Percentiles rank a stretch among this genome's conserved stretches.
These are phyloP conservation scores for Chlamydomonas incerta DNA, from an alignment of 139 green algal species.

Conservation along the genomic window DNA sequence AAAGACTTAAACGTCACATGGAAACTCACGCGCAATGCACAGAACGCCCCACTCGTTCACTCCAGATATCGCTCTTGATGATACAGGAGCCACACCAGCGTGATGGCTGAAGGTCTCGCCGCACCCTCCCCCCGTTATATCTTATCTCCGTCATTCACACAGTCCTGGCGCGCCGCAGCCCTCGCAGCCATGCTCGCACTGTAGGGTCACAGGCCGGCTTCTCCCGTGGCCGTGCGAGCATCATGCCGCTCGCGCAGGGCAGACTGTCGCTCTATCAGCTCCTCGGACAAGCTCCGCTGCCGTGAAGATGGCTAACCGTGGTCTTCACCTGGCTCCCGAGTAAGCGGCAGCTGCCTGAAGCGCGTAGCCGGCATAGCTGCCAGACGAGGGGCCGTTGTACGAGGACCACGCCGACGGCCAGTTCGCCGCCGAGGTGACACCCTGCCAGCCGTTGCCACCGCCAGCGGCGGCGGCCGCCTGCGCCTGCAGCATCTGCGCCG, in stretches of 20 bases:
- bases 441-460: not conserved
- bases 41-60: too few species aligned
- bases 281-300: not conserved
- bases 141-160: too few species aligned
- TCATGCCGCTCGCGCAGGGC: not conserved
- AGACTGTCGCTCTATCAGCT: too few species aligned
- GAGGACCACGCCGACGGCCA: not conserved
- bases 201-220: not conserved
- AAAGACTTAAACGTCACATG: too few species aligned
- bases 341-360: slow-evolving; percentile 26
- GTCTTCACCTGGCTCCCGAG: not conserved
- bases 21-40: too few species aligned
- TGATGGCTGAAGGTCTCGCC: too few species aligned
- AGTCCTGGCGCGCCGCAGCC: too few species aligned
- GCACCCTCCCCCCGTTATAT: too few species aligned
- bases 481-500: slow-evolving; percentile 18
- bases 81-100: too few species aligned
- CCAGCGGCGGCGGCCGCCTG: not conserved
- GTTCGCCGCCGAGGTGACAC: too few species aligned
- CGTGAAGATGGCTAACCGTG: not conserved
- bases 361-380: slow-evolving; percentile 20
- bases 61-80: too few species aligned
- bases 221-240: slow-evolving; percentile 9
- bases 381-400: not conserved
- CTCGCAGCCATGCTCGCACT: too few species aligned